Conservation (phyloP, 2,329 filamentous ascomycete species). For the Penicillium sp. region DNA sequence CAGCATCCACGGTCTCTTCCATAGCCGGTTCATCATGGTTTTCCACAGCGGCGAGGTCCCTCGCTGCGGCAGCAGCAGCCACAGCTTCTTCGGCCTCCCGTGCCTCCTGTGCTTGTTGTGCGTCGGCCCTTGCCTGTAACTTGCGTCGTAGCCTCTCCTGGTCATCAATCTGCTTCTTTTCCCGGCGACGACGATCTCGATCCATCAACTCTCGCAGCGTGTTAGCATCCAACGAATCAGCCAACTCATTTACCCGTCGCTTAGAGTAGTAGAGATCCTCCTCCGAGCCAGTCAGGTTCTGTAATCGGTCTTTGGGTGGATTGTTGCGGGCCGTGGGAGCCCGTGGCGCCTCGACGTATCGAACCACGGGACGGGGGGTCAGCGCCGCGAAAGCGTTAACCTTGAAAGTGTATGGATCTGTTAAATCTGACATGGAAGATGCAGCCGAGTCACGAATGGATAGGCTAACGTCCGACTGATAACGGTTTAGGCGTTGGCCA, state of each 20-base stretch:
- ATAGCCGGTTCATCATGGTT: background rate
- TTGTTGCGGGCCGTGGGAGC: conserved; percentile 50
- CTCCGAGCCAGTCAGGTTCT: conserved; percentile 58
- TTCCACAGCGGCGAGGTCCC: background rate
- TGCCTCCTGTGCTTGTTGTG: conserved; percentile 56
- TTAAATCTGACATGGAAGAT: conserved; percentile 73
- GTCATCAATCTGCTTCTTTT: conserved; percentile 72
- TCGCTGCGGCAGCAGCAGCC: background rate
- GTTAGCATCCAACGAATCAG: conserved; percentile 80
- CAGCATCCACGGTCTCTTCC: conserved; percentile 3
- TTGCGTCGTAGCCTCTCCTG: conserved; percentile 59
- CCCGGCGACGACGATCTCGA: conserved; percentile 75
- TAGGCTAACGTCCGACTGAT: conserved; percentile 71
- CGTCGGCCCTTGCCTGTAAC: conserved; percentile 50
- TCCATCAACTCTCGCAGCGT: conserved; percentile 89
- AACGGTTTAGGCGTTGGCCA: conserved; percentile 60
- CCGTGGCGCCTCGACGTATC: conserved; percentile 67
- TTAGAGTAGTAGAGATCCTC: conserved; percentile 59
- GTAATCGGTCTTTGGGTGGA: conserved; percentile 54
- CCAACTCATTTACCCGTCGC: conserved; percentile 67
- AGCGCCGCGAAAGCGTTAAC: conserved; percentile 79
- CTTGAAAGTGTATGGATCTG: conserved; percentile 75
- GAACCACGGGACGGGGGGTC: conserved; percentile 79
- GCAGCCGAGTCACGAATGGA: conserved; percentile 72
- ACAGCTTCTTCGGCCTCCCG: conserved; percentile 25